phyloP scores from a whole-genome alignment of 352 stramenopile genomes.

The Hyaloperonospora brassicae region DNA sequence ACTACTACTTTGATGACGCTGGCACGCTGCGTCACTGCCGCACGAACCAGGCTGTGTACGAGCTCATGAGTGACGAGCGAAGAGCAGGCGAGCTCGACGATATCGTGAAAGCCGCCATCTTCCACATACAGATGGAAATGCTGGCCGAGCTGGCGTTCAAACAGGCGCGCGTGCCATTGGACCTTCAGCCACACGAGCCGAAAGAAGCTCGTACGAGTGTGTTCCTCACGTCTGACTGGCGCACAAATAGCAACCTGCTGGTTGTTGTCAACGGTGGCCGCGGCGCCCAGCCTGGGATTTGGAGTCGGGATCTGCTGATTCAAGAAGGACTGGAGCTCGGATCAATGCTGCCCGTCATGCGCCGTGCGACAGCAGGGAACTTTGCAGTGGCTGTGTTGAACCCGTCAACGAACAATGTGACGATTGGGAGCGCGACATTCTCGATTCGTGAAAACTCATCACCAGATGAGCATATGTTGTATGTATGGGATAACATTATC shows the following conservation, averaged over 20 bases:
- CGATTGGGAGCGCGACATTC: constrained; percentile 39
- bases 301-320: constrained; percentile 68
- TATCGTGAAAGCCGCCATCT: constrained; percentile 76
- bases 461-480: constrained; percentile 61
- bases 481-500: constrained; percentile 74
- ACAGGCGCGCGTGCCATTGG: constrained; percentile 56
- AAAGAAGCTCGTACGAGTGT: constrained; percentile 64
- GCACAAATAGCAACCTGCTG: constrained; percentile 45
- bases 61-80: constrained; percentile 71
- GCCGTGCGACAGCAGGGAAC: constrained; percentile 29
- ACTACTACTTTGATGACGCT: constrained; percentile 68
- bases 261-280: constrained; percentile 65
- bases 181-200: constrained; percentile 45
- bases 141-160: constrained; percentile 68
- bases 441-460: constrained; percentile 53
- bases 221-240: constrained; percentile 66
- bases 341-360: constrained; percentile 70
- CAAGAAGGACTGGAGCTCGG: constrained; percentile 67
- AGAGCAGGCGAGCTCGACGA: constrained; percentile 62
- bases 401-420: constrained; percentile 68
- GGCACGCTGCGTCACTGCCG: constrained; percentile 62
- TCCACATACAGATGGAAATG: constrained; percentile 83
- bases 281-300: constrained; percentile 66
- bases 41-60: constrained; percentile 63
- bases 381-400: constrained; percentile 65